Evolutionary conservation across 495 filamentous ascomycete species (phyloP).

Genomic region (Aeminium ludgeri): DNA sequence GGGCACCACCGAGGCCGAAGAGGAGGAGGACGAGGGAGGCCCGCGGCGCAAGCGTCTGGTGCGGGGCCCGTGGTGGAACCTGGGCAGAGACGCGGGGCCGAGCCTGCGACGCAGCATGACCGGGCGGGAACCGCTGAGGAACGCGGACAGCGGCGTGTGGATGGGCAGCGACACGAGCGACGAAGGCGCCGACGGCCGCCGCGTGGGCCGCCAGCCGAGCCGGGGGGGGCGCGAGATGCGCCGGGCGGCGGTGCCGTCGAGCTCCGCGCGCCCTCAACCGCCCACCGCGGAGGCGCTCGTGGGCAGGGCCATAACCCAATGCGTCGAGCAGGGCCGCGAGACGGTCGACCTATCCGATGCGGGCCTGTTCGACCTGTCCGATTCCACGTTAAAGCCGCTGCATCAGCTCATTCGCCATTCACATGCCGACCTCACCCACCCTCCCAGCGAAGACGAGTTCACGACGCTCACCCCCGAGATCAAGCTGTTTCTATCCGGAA

Average conservation of each 20-base stretch:
- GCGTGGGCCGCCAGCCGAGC: too few species aligned
- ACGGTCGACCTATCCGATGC: slow-evolving; percentile 15
- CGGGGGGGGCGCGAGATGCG: slow-evolving; percentile 20
- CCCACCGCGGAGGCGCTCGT: slow-evolving; percentile 2
- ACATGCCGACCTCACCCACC: slow-evolving; percentile 21
- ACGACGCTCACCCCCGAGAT: slow-evolving; percentile 38
- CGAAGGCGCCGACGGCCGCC: slow-evolving; percentile 20
- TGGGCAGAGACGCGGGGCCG: neutral
- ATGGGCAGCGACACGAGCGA: slow-evolving; percentile 47
- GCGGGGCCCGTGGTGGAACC: slow-evolving; percentile 13
- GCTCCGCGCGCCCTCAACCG: neutral
- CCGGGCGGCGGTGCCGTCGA: slow-evolving; percentile 10
- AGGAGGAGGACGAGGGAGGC: neutral
- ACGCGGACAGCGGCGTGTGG: slow-evolving; percentile 71
- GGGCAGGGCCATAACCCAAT: slow-evolving; percentile 28
- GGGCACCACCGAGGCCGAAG: neutral
- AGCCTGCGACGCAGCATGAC: slow-evolving; percentile 25
- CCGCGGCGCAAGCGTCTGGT: slow-evolving; percentile 9
- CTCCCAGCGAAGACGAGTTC: slow-evolving; percentile 31
- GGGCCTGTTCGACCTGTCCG: slow-evolving; percentile 19
- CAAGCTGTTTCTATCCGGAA: slow-evolving; percentile 46
- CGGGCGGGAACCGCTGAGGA: slow-evolving; percentile 40
- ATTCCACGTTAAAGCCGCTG: slow-evolving; percentile 37
- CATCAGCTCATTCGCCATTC: slow-evolving; percentile 39
- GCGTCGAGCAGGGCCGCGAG: slow-evolving; percentile 33